Evolutionary conservation across 208 protist genomes (phyloP), one percentile per base, ranked within the genome.

Genomic region (Trypanosoma cruzi): DNA sequence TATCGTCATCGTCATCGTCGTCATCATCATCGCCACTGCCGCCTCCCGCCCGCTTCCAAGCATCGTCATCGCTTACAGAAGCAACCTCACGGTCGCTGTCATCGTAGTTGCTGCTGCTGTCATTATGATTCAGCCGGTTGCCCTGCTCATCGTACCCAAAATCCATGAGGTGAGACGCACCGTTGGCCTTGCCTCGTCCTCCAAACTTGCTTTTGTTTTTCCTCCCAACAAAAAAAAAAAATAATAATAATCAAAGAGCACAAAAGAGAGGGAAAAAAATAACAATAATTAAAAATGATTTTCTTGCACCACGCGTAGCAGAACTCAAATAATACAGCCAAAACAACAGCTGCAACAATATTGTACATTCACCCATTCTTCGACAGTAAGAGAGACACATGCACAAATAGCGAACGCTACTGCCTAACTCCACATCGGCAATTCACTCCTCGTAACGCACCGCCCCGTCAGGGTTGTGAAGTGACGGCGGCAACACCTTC

Each of bases 131-230:
- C 26, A 76, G 66, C 49, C 80, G 76, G 44, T 89, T 84, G 11
- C 88, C 84, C 40, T 81, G 58, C 59, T 88, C 88, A 72, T 93
- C 83, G 73, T 91, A 93, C 11, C 88, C 85, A 52, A 86, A 93
- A 59, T 93, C 66, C 88, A 93, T 93, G 18, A 22, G 48, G 53
- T 71, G 40, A 62, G n/a, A 36, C 11, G 67, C 44, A 20, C 24
- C 36, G n/a, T 26, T 31, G 26, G 26, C 53, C 7, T n/a, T 26
- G 11, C 48, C 24, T 52, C 48, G 22, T n/a, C 24, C 48, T 26
- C 20, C 16, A 64, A 66, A 63, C 1, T 8, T 52, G 16, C 18
- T 52, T 52, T 36, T n/a, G 24, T 34, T 52, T n/a, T 26, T n/a
- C 20, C 20, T 52, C 48, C 22, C 20, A 7, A 4, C 4, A 44